Evolutionary conservation across 208 protist genomes (phyloP).

Genomic region (Lotmaria passim): DNA sequence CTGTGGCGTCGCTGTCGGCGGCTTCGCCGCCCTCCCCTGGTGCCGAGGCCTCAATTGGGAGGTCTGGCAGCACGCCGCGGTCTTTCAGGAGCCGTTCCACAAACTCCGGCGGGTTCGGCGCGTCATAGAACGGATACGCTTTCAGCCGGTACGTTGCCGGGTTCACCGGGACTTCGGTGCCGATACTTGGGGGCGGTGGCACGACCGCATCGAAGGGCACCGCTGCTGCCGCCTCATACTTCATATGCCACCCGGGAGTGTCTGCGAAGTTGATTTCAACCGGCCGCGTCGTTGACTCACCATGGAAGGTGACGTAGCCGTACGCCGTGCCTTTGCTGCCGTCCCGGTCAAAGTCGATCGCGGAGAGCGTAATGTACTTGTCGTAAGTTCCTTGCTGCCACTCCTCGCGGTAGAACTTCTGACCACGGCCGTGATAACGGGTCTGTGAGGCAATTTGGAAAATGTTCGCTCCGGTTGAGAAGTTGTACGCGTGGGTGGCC

Average conservation of each 20-base stretch:
- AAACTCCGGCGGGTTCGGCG: conserved; percentile 87
- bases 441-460: conserved; percentile 85
- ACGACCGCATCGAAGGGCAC: conserved; percentile 75
- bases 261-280: conserved; percentile 78
- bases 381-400: conserved; percentile 91
- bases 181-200: conserved; percentile 80
- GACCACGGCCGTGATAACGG: conserved; percentile 70
- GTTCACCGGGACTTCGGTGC: conserved; percentile 87
- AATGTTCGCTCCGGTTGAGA: conserved; percentile 84
- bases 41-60: conserved; percentile 56
- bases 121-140: conserved; percentile 90
- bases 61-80: conserved; percentile 83
- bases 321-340: conserved; percentile 81
- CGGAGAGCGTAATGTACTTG: conserved; percentile 85
- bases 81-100: conserved; percentile 89
- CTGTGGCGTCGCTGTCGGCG: conserved; percentile 4
- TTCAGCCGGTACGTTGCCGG: conserved; percentile 67
- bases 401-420: conserved; percentile 85
- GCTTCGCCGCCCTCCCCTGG: conserved; percentile 20
- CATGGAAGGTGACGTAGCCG: conserved; percentile 91
- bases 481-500: conserved; percentile 81
- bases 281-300: conserved; percentile 78
- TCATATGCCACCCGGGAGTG: conserved; percentile 80
- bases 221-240: conserved; percentile 53
- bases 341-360: conserved; percentile 81